A percentile compares a stretch with the other conserved stretches of the same genome.
Conservation (phyloP, 2,329 filamentous ascomycete species). For the Penicillium sp. region DNA sequence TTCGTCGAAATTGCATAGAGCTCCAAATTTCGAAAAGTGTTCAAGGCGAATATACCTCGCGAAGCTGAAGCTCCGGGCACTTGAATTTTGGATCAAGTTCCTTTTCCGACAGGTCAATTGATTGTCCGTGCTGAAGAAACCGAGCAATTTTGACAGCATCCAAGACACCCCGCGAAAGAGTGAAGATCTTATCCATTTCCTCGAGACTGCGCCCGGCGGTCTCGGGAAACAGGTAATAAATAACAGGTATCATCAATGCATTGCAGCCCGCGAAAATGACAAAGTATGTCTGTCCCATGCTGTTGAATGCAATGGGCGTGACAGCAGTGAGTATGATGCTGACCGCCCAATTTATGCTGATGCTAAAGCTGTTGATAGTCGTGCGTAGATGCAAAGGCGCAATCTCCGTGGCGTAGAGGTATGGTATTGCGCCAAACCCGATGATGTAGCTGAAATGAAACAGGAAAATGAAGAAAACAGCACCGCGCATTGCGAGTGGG, state of each 20-base stretch:
- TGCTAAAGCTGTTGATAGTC: slow-evolving; percentile 27
- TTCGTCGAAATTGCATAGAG: background rate
- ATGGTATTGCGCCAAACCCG: slow-evolving; percentile 26
- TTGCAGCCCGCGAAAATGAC: slow-evolving; percentile 23
- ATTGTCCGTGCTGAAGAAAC: slow-evolving; percentile 11
- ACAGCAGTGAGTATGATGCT: slow-evolving; percentile 24
- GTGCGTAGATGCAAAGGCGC: slow-evolving; percentile 24
- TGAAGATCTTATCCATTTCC: slow-evolving; percentile 26
- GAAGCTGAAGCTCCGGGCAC: slow-evolving; percentile 8
- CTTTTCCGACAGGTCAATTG: slow-evolving; percentile 5
- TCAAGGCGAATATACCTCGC: slow-evolving; percentile 4
- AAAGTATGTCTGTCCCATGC: slow-evolving; percentile 23
- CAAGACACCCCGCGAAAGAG: slow-evolving; percentile 8
- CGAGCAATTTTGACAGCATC: slow-evolving; percentile 20
- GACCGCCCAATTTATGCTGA: slow-evolving; percentile 23
- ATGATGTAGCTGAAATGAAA: slow-evolving; percentile 28
- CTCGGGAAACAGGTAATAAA: slow-evolving; percentile 25
- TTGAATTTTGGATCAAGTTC: slow-evolving; percentile 1
- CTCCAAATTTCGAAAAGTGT: background rate
- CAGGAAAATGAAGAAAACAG: slow-evolving; percentile 25
- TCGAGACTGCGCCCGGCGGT: slow-evolving; percentile 25
- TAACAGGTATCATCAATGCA: slow-evolving; percentile 15
- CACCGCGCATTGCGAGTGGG: slow-evolving; percentile 17
- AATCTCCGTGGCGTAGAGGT: slow-evolving; percentile 24
- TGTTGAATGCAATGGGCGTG: slow-evolving; percentile 24